Evolutionary conservation across 495 filamentous ascomycete genomes (phyloP).

Genomic region (Daldinia concentrica): DNA sequence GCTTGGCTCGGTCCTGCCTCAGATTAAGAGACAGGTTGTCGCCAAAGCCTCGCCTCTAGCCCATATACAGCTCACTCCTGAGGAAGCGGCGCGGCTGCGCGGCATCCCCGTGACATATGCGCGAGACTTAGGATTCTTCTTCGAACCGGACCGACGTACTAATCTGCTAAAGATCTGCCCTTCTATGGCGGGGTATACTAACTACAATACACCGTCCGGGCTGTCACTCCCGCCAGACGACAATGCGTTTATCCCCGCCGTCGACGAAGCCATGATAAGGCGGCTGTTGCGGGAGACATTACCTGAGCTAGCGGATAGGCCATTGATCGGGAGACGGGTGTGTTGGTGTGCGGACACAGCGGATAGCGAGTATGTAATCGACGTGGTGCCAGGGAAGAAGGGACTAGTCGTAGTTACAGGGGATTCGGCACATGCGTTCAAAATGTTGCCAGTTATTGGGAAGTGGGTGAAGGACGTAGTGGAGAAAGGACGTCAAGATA

Average conservation of each 20-base stretch:
- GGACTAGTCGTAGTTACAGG: slow-evolving; percentile 59
- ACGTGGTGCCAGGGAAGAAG: slow-evolving; percentile 59
- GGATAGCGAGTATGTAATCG: slow-evolving; percentile 65
- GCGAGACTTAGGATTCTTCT: slow-evolving; percentile 67
- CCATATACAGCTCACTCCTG: slow-evolving; percentile 62
- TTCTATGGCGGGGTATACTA: slow-evolving; percentile 63
- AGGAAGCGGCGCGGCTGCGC: slow-evolving; percentile 59
- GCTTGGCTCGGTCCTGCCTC: slow-evolving; percentile 37
- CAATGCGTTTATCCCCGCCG: slow-evolving; percentile 55
- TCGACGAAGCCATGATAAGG: slow-evolving; percentile 59
- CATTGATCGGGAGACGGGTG: slow-evolving; percentile 57
- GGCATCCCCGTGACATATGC: slow-evolving; percentile 65
- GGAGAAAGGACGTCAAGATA: slow-evolving; percentile 36
- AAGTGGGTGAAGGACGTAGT: slow-evolving; percentile 54
- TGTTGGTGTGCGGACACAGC: slow-evolving; percentile 68
- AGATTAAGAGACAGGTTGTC: slow-evolving; percentile 50
- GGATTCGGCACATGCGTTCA: slow-evolving; percentile 65
- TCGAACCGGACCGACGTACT: slow-evolving; percentile 65
- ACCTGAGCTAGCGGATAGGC: slow-evolving; percentile 59
- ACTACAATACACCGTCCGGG: slow-evolving; percentile 39
- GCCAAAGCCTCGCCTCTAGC: slow-evolving; percentile 63
- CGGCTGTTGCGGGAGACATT: slow-evolving; percentile 60
- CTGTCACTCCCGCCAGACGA: slow-evolving; percentile 48
- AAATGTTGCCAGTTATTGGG: slow-evolving; percentile 66
- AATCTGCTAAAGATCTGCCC: slow-evolving; percentile 65